phyloP scores from a whole-genome alignment of 179 eudicot species.

The Patellifolia procumbens region DNA sequence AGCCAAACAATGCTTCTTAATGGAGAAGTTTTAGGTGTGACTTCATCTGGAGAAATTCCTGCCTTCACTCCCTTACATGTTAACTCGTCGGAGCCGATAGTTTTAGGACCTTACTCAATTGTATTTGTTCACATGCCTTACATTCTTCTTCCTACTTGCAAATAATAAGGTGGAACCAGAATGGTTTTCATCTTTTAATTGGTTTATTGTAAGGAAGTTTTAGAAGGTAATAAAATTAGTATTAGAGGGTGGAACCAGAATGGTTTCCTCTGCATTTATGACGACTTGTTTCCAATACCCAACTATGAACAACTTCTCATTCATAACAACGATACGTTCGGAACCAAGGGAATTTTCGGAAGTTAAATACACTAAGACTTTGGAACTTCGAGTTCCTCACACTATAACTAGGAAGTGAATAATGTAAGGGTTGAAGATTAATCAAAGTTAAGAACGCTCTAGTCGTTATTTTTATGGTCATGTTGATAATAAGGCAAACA shows the following conservation, averaged over 20 bases:
- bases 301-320: too few species aligned
- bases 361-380: too few species aligned
- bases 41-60: conserved; percentile 65
- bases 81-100: conserved; percentile 56
- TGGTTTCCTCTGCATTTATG: not conserved
- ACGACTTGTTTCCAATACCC: too few species aligned
- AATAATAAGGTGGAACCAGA: conserved; percentile 40
- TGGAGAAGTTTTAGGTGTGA: conserved; percentile 49
- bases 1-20: conserved; percentile 78
- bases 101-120: conserved; percentile 67
- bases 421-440: too few species aligned
- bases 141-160: conserved; percentile 66
- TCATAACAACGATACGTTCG: too few species aligned
- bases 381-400: too few species aligned
- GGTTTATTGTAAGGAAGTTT: not conserved
- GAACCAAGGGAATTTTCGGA: too few species aligned
- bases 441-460: too few species aligned
- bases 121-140: conserved; percentile 72
- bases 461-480: too few species aligned
- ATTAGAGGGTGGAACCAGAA: not conserved
- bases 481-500: too few species aligned
- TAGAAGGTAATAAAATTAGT: not conserved
- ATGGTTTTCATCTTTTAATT: conserved; percentile 19
- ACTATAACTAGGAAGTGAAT: too few species aligned
- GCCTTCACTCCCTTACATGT: conserved; percentile 51